Evolutionary conservation across 2,329 filamentous ascomycete genomes (phyloP).

Genomic region (Pyrenophora teres): DNA sequence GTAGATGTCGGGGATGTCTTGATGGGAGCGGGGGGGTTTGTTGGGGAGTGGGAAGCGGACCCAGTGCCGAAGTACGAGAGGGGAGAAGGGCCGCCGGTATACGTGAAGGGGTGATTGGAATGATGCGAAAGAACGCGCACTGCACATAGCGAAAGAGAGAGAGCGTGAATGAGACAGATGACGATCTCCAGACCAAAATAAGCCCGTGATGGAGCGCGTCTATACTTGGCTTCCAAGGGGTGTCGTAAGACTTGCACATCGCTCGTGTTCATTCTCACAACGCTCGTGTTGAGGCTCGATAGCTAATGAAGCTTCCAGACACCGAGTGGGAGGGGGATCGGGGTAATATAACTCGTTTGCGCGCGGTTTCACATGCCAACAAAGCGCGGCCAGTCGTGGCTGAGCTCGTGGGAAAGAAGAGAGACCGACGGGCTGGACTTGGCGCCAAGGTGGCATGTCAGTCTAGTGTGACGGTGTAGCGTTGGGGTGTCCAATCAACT

Average conservation of each 20-base stretch:
- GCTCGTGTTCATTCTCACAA: too few relatives aligned
- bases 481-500: conserved; percentile 7
- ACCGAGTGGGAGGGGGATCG: too few relatives aligned
- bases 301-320: too few relatives aligned
- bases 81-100: conserved; percentile 16
- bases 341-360: background rate
- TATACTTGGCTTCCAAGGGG: too few relatives aligned
- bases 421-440: background rate
- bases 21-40: background rate
- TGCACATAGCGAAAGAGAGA: too few relatives aligned
- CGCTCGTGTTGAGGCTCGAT: too few relatives aligned
- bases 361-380: conserved; percentile 12
- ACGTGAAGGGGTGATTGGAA: conserved; percentile 1
- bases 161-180: too few relatives aligned
- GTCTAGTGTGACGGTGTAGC: conserved; percentile 1
- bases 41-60: conserved; percentile 4
- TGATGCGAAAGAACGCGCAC: background rate
- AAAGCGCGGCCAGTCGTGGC: background rate
- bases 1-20: conserved; percentile 19
- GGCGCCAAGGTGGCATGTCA: conserved; percentile 9
- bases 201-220: too few relatives aligned
- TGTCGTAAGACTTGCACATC: too few relatives aligned
- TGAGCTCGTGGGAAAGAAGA: background rate
- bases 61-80: conserved; percentile 19
- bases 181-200: too few relatives aligned